Percentiles rank a stretch among this genome's conserved stretches.
These are phyloP conservation scores for Xerocomus cyaneibrunnescens DNA, from an alignment of 1,284 basidiomycete genomes.

Conservation along the genomic window DNA sequence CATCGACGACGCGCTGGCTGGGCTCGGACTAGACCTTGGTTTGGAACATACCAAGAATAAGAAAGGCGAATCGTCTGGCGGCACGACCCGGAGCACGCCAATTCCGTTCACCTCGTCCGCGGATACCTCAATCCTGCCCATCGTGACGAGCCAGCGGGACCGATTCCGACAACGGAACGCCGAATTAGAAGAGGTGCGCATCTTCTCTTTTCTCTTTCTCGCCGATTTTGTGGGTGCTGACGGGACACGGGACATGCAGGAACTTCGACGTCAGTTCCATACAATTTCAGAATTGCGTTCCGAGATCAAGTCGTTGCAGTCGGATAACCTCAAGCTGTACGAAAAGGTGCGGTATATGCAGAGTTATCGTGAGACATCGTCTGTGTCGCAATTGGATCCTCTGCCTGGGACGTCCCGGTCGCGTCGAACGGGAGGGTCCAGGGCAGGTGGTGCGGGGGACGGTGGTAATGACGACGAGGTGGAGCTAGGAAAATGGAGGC, in stretches of 20 bases:
- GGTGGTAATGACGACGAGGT: slow-evolving; percentile 66
- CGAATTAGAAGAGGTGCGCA: slow-evolving; percentile 85
- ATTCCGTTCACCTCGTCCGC: slow-evolving; percentile 72
- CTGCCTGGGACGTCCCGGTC: slow-evolving; percentile 47
- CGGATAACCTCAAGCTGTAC: slow-evolving; percentile 92
- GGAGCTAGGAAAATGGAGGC: slow-evolving; percentile 87
- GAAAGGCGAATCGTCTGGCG: slow-evolving; percentile 22
- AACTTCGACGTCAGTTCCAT: slow-evolving; percentile 92
- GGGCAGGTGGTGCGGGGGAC: slow-evolving; percentile 79
- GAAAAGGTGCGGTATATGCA: slow-evolving; percentile 98
- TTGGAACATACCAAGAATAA: slow-evolving; percentile 14
- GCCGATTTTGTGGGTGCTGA: not conserved
- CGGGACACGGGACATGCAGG: slow-evolving; percentile 43
- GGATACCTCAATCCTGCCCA: slow-evolving; percentile 91
- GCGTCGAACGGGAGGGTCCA: slow-evolving; percentile 47
- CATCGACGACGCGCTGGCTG: slow-evolving; percentile 57
- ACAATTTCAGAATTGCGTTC: slow-evolving; percentile 86
- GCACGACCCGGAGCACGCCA: slow-evolving; percentile 51
- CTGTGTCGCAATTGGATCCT: slow-evolving; percentile 66
- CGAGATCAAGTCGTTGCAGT: slow-evolving; percentile 86
- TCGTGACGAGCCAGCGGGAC: slow-evolving; percentile 95
- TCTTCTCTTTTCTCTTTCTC: not conserved
- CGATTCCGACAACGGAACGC: slow-evolving; percentile 94
- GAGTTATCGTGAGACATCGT: slow-evolving; percentile 78
- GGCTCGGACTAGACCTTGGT: slow-evolving; percentile 59